These are phyloP conservation scores for Fusarium incarnatum DNA, from an alignment of 2,329 filamentous ascomycete genomes.

Conservation along the genomic window DNA sequence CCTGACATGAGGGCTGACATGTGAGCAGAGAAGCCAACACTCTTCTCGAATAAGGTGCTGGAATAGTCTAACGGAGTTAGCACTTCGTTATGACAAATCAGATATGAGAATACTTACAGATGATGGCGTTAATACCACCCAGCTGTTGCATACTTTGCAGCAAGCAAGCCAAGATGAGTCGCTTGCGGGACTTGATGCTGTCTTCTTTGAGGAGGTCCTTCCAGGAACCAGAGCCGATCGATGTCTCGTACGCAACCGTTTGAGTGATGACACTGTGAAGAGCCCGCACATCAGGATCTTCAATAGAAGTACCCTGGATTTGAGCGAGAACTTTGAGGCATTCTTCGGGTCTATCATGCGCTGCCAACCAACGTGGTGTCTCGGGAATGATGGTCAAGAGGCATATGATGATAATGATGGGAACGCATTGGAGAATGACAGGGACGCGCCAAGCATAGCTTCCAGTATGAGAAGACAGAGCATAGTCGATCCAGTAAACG, in stretches of 20 bases:
- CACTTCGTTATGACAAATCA: accelerated
- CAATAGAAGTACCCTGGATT: slow-evolving; percentile 45
- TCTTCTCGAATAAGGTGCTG: slow-evolving; percentile 59
- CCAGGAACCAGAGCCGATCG: slow-evolving; percentile 48
- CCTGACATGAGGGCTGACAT: slow-evolving; percentile 65
- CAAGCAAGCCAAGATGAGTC: slow-evolving; percentile 50
- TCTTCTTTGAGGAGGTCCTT: slow-evolving; percentile 50
- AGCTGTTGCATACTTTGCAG: slow-evolving; percentile 57
- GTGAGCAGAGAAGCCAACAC: slow-evolving; percentile 55
- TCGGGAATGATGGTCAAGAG: slow-evolving; percentile 56
- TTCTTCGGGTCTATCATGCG: slow-evolving; percentile 54
- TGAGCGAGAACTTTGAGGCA: slow-evolving; percentile 54
- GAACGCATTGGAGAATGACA: slow-evolving; percentile 56
- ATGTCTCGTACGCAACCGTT: slow-evolving; percentile 50
- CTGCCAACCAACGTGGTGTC: slow-evolving; percentile 58
- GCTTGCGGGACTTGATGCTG: slow-evolving; percentile 48
- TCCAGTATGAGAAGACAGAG: slow-evolving; percentile 47
- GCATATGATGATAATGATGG: slow-evolving; percentile 54
- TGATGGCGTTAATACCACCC: slow-evolving; percentile 62
- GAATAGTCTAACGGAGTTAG: slow-evolving; percentile 53
- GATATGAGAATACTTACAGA: slow-evolving; percentile 47
- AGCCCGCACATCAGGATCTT: slow-evolving; percentile 38
- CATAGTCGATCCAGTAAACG: slow-evolving; percentile 61
- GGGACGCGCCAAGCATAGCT: slow-evolving; percentile 57
- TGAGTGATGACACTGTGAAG: slow-evolving; percentile 50